phyloP scores from a whole-genome alignment of 1,284 basidiomycete species.

The Earliella scabrosa region DNA sequence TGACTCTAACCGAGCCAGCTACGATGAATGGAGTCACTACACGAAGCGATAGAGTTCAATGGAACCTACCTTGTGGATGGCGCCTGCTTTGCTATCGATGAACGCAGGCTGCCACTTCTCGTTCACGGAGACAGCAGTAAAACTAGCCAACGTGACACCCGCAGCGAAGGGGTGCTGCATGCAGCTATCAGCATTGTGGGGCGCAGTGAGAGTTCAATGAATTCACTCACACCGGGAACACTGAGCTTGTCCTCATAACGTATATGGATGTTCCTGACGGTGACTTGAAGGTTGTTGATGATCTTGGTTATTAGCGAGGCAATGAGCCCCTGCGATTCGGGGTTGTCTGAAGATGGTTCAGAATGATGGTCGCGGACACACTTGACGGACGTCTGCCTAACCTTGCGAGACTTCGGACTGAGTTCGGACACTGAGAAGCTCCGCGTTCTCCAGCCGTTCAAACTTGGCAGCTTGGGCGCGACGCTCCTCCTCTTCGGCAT shows the following conservation, averaged over 20 bases:
- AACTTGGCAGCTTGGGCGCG: slow-evolving; percentile 87
- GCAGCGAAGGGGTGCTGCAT: slow-evolving; percentile 91
- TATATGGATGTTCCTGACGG: slow-evolving; percentile 93
- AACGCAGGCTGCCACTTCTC: slow-evolving; percentile 93
- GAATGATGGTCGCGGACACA: slow-evolving; percentile 4
- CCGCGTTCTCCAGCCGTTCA: slow-evolving; percentile 89
- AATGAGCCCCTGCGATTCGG: slow-evolving; percentile 82
- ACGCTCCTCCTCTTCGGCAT: slow-evolving; percentile 86
- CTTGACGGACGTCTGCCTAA: slow-evolving; percentile 27
- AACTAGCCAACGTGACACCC: slow-evolving; percentile 91
- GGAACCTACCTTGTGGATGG: slow-evolving; percentile 83
- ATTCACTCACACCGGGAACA: slow-evolving; percentile 78
- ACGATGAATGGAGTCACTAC: neutral
- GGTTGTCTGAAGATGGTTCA: slow-evolving; percentile 47
- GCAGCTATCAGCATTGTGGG: neutral
- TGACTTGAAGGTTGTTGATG: slow-evolving; percentile 96
- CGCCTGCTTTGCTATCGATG: slow-evolving; percentile 88
- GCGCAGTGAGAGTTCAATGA: neutral
- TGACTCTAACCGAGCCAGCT: slow-evolving; percentile 89
- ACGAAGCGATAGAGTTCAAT: slow-evolving; percentile 6
- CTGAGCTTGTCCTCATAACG: slow-evolving; percentile 97
- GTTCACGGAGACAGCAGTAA: slow-evolving; percentile 94
- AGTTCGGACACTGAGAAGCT: slow-evolving; percentile 80
- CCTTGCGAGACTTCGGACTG: slow-evolving; percentile 58
- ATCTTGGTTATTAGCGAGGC: slow-evolving; percentile 90